These are phyloP conservation scores for Ustilago cynodontis DNA, from an alignment of 1,284 basidiomycete species.

Conservation along the genomic window DNA sequence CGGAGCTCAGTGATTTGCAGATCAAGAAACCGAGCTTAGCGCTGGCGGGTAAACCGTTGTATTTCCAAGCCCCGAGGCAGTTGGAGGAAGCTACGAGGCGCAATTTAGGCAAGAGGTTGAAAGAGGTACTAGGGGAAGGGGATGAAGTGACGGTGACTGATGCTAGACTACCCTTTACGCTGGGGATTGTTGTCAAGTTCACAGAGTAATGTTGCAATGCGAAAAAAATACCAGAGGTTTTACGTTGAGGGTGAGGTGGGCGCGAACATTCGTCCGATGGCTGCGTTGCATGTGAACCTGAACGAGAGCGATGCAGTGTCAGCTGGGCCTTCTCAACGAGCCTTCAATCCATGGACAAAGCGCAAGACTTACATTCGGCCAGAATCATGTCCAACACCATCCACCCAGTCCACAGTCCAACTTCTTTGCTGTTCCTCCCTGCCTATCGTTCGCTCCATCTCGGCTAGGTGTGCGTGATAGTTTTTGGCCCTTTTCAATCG, in stretches of 20 bases:
- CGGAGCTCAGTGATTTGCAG: constrained; percentile 63
- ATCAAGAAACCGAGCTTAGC: constrained; percentile 57
- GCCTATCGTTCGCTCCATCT: constrained; percentile 1
- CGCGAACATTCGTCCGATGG: constrained; percentile 20
- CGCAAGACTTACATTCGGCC: constrained; percentile 42
- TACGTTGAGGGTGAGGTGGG: too few species aligned
- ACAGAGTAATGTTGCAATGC: not conserved
- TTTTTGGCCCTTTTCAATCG: constrained; percentile 35
- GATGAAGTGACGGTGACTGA: constrained; percentile 90
- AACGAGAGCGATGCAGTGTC: too few species aligned
- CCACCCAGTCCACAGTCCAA: constrained; percentile 44
- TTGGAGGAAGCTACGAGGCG: constrained; percentile 86
- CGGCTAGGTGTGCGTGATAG: constrained; percentile 30
- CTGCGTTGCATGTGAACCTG: constrained; percentile 23
- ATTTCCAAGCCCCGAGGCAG: constrained; percentile 91
- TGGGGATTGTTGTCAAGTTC: constrained; percentile 36
- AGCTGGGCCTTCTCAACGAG: too few species aligned
- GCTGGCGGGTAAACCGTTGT: constrained; percentile 77
- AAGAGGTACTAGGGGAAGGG: constrained; percentile 81
- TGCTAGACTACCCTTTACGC: constrained; percentile 81
- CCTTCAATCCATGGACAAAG: too few species aligned
- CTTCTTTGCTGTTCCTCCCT: not conserved
- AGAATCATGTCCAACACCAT: constrained; percentile 35
- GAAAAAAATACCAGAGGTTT: too few species aligned
- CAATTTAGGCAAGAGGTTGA: constrained; percentile 87